Base-by-base conservation (phyloP, 1,284 basidiomycete genomes). In the Ceratobasidium sp. region DNA sequence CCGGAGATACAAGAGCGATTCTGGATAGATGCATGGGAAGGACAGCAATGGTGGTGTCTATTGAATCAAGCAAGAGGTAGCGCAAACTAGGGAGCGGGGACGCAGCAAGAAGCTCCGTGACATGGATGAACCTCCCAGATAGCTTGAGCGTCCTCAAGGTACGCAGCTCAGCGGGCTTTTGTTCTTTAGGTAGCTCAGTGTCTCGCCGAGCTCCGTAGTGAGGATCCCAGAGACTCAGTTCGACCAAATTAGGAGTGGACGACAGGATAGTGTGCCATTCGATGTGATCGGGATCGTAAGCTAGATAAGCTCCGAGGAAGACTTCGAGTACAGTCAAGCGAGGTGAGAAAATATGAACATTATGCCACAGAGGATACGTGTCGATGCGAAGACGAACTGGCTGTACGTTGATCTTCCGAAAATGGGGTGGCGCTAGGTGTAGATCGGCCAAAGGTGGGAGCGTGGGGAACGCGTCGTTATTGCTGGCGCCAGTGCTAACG, bases 281-380 rank as follows among this genome's bases (percentile, higher is more conserved):
- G 5, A 8, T 28, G 28, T 32, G 30, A 21, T 50, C 23, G 1
- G 35, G 14, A 6, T 18, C 7, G 23, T 61, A n/a, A 11, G 8
- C 23, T 16, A 30, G 35, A 26, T 16, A 44, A 62, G 1, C 43
- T 1, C 46, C 61, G n/a, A 13, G 8, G n/a, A 21, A 49, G 18
- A 63, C 41, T 23, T 63, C 61, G 46, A 63, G 38, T 14, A 32
- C 30, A 18, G 61, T 63, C 16, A 63, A 47, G 16, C 47, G 61
- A 63, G 61, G 9, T 4, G 61, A 63, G 46, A 63, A 38, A 26
- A 50, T 5, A 30, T 26, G 9, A 32, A 28, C 28, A 11, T 46
- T 49, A 7, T 2, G 4, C 11, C 46, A 16, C 21, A 57, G 14
- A 18, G 55, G 55, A 21, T 63, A 50, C 7, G 47, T 13, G n/a